Base-by-base conservation (phyloP, 805 yeast species). In the Schwanniomyces pseudopolymorphus region DNA sequence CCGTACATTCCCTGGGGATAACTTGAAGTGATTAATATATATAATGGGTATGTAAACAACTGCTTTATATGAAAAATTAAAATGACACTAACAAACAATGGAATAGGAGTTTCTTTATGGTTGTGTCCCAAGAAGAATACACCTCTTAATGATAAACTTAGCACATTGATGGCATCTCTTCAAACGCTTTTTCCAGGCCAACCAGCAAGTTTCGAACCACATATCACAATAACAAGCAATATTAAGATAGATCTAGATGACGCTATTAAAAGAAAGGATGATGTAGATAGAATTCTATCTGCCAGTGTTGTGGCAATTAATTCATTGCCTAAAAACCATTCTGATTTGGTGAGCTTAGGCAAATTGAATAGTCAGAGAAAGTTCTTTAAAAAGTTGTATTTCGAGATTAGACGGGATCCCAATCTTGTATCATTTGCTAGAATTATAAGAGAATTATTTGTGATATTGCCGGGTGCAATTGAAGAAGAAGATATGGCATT, bases 151-250 rank as follows among this genome's bases (percentile, higher is more conserved):
- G 87, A 83, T 42, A 79, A 80, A 40, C 62, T 87, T 19, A 66
- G 70, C 11, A 78, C 85, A 16, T 69, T 85, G 31, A 83, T 84
- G 63, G 69, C 77, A n/a, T 83, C 89, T 8, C 63, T 87, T 28
- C 79, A 77, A 37, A 84, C 91, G 1, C 67, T 86, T n/a, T 85
- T 87, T 57, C 86, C 87, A 9, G 85, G 82, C 43, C 75, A 63
- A 45, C 82, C 89, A 1, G 85, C 86, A 2, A 61, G 57, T 25
- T 83, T 87, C 55, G 86, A 80, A 50, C 96, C 96, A 3, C 96
- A 87, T 59, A 74, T 88, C 28, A 88, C 96, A 1, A 73, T 87
- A 22, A 81, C 89, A 2, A 75, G 89, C n/a, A 77, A 80, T 47
- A 68, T 87, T 26, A 68, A 63, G 1, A 67, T 84, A 22, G 65